Percentiles rank a stretch among this genome's conserved stretches.
phyloP scores from a whole-genome alignment of 78 protist genomes.

The slime mould (Dictyostelium discoideum) region dicty_2.7 NC_007089.4:5925001-5925500 shows the following conservation, averaged over 20 bases:
- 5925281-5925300: not conserved
- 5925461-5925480: conserved; percentile 33
- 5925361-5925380: too few relatives aligned
- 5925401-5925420: not conserved
- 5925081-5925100: not conserved
- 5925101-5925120: not conserved
- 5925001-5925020: not conserved
- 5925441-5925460: not conserved
- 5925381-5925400: too few relatives aligned
- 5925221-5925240: not conserved
- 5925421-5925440: not conserved
- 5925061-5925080: not conserved
- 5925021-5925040: not conserved
- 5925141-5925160: not conserved
- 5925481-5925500: not conserved
- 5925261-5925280: not conserved
- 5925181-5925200: not conserved
- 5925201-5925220: not conserved
- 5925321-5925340: not conserved
- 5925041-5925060: conserved; percentile 4
- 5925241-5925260: not conserved
- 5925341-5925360: too few relatives aligned
- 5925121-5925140: conserved; percentile 6
- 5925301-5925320: not conserved
- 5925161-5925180: not conserved